phyloP scores from a whole-genome alignment of 805 yeast species.

The Starmerella riodocensis region DNA sequence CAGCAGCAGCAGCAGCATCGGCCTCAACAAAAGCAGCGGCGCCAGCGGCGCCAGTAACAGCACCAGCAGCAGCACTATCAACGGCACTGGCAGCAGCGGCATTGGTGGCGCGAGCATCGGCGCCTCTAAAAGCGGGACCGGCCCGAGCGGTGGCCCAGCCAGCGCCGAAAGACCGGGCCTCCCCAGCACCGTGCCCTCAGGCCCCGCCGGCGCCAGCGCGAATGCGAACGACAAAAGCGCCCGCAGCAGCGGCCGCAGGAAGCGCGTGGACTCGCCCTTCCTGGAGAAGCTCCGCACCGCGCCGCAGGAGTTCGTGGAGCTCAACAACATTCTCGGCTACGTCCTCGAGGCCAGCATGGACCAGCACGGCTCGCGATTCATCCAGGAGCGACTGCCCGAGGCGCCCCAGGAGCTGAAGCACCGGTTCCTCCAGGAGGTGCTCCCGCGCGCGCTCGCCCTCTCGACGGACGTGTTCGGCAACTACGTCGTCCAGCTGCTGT shows the following conservation, averaged over 20 bases:
- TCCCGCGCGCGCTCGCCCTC: constrained; percentile 58
- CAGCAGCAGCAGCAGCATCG: too few relatives aligned
- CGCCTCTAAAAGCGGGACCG: too few relatives aligned
- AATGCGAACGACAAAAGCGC: background rate
- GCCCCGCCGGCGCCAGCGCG: too few relatives aligned
- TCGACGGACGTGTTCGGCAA: constrained; percentile 97
- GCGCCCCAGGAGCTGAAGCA: constrained; percentile 62
- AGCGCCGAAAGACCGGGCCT: too few relatives aligned
- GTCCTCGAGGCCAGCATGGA: constrained; percentile 87
- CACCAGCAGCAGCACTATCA: too few relatives aligned
- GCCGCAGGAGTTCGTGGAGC: constrained; percentile 34
- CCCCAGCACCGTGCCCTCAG: too few relatives aligned
- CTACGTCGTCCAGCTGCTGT: constrained; percentile 87
- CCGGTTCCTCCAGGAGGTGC: constrained; percentile 68
- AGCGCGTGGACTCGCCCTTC: constrained; percentile 10
- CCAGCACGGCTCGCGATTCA: constrained; percentile 94
- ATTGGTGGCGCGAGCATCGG: too few relatives aligned
- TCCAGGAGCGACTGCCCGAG: constrained; percentile 69
- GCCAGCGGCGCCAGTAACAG: too few relatives aligned
- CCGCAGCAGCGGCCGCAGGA: constrained; percentile 1
- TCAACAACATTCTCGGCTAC: constrained; percentile 71
- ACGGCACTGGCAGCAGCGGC: too few relatives aligned
- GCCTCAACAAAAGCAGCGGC: too few relatives aligned
- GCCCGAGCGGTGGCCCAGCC: too few relatives aligned
- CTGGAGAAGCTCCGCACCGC: constrained; percentile 8